Conservation (phyloP, 2,329 filamentous ascomycete species). For the Didymellaceae sp. region DNA sequence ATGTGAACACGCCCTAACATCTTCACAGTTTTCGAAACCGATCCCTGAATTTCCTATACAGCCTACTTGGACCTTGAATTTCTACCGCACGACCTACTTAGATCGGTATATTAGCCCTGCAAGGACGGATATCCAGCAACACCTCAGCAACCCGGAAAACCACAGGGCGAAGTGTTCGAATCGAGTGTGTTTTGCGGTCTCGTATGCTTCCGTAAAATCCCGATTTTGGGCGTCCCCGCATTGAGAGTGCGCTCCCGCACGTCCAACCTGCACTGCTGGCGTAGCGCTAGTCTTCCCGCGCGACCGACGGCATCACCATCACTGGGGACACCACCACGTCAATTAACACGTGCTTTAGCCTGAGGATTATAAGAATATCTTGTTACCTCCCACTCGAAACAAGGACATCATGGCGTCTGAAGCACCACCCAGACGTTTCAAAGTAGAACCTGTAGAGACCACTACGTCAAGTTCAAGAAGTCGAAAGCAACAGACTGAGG, state of each 20-base stretch:
- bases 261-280: slow-evolving; percentile 20
- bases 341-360: slow-evolving; percentile 20
- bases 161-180: neutral
- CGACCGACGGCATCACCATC: slow-evolving; percentile 21
- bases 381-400: slow-evolving; percentile 3
- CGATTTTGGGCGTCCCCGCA: slow-evolving; percentile 34
- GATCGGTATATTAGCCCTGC: neutral
- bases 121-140: neutral
- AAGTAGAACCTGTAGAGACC: slow-evolving; percentile 47
- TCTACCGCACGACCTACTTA: neutral
- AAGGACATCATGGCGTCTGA: slow-evolving; percentile 38
- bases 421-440: slow-evolving; percentile 45
- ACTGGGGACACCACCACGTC: slow-evolving; percentile 22
- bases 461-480: slow-evolving; percentile 59
- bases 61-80: slow-evolving; percentile 12
- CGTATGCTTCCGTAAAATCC: slow-evolving; percentile 28
- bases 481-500: slow-evolving; percentile 66
- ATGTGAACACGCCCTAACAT: slow-evolving; percentile 26
- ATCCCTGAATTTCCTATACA: slow-evolving; percentile 9
- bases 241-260: slow-evolving; percentile 31
- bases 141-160: neutral
- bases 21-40: slow-evolving; percentile 18
- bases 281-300: slow-evolving; percentile 29
- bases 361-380: slow-evolving; percentile 12
- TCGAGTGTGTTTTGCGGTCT: slow-evolving; percentile 11